Evolutionary conservation across 768 basidiomycete genomes (phyloP).

Genomic region (Tylopilus subfusipes): DNA sequence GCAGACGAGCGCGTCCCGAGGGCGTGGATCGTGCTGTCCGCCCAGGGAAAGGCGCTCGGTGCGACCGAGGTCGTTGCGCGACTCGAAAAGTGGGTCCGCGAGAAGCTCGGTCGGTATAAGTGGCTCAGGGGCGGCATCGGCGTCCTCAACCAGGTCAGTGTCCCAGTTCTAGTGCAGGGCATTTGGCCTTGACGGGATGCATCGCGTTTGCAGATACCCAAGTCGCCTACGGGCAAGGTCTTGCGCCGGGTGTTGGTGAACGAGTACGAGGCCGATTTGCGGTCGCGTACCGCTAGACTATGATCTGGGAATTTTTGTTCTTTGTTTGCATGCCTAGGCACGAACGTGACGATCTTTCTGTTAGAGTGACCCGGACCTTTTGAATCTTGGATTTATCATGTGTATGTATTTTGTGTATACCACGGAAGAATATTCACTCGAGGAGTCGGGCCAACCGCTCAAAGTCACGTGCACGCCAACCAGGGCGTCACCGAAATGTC

Average conservation of each 20-base stretch:
- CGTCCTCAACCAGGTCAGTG: conserved; percentile 55
- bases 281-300: conserved; percentile 22
- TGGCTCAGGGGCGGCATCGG: conserved; percentile 73
- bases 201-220: conserved; percentile 51
- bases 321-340: not conserved
- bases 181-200: not conserved
- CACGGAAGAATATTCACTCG: too few relatives aligned
- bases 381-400: not conserved
- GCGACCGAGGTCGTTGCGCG: conserved; percentile 36
- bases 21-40: conserved; percentile 73
- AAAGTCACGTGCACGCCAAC: too few relatives aligned
- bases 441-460: too few relatives aligned
- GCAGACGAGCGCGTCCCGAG: conserved; percentile 71
- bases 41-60: conserved; percentile 49
- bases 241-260: conserved; percentile 61
- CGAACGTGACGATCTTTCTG: not conserved
- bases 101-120: conserved; percentile 69
- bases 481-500: too few relatives aligned
- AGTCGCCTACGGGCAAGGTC: conserved; percentile 70
- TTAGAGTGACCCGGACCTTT: not conserved
- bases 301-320: conserved; percentile 2
- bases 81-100: conserved; percentile 59
- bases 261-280: conserved; percentile 40
- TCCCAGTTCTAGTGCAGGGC: not conserved
- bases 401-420: not conserved